Evolutionary conservation across 139 green algal genomes (phyloP).

Genomic region (Micractinium sp.): DNA sequence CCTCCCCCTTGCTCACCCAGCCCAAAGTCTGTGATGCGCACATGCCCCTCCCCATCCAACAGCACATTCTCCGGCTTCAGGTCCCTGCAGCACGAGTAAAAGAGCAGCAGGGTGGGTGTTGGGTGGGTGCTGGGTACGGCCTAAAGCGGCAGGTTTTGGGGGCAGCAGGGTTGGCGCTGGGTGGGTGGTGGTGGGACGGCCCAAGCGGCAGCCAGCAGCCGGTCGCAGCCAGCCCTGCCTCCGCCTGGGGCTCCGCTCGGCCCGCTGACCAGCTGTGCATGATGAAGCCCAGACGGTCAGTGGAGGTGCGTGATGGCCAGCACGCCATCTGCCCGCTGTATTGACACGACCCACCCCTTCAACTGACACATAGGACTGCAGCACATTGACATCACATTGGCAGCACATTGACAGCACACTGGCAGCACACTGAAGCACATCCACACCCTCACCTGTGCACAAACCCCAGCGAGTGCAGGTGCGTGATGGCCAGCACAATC

Average conservation of each 20-base stretch:
- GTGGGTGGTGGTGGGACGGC: too few species aligned
- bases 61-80: conserved; percentile 95
- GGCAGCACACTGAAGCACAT: neutral
- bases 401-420: neutral
- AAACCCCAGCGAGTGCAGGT: conserved; percentile 90
- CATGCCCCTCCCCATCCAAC: conserved; percentile 92
- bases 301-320: too few species aligned
- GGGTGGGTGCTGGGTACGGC: too few species aligned
- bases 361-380: too few species aligned
- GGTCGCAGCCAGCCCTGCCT: neutral
- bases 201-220: neutral
- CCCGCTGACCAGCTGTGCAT: too few species aligned
- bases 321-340: too few species aligned
- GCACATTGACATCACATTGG: too few species aligned
- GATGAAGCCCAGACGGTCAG: too few species aligned
- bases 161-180: neutral
- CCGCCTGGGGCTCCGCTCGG: too few species aligned
- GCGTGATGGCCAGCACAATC: conserved; percentile 90
- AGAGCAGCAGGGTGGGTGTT: neutral
- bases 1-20: conserved; percentile 32
- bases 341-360: too few species aligned
- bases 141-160: too few species aligned
- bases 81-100: conserved; percentile 51
- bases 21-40: conserved; percentile 92
- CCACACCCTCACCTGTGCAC: conserved; percentile 67